phyloP scores from a whole-genome alignment of 345 rosid species.

The Sisymbrium altissimum region DNA sequence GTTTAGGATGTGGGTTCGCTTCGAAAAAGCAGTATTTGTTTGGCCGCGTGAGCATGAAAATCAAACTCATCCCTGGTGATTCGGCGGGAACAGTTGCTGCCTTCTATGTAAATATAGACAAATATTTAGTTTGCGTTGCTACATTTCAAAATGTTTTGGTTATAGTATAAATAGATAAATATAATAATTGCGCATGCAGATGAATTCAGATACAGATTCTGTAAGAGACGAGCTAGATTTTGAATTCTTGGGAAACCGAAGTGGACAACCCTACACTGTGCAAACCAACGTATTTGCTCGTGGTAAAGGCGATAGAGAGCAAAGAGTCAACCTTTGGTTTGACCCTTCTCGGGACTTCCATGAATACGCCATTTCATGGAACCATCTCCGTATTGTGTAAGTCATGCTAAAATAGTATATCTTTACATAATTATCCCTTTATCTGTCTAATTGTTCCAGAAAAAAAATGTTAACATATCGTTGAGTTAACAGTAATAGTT shows the following conservation, averaged over 20 bases:
- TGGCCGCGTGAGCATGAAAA: slow-evolving; percentile 84
- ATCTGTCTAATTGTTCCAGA: background rate
- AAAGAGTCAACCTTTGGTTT: slow-evolving; percentile 79
- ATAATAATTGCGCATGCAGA: slow-evolving; percentile 15
- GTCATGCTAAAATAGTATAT: slow-evolving; percentile 8
- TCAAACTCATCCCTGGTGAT: slow-evolving; percentile 83
- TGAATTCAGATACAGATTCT: slow-evolving; percentile 34
- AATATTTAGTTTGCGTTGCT: background rate
- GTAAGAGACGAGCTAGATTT: slow-evolving; percentile 36
- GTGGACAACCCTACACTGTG: slow-evolving; percentile 38
- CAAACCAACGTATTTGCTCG: slow-evolving; percentile 35
- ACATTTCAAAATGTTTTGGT: background rate
- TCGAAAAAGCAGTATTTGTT: slow-evolving; percentile 69
- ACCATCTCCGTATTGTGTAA: slow-evolving; percentile 71
- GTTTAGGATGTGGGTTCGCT: slow-evolving; percentile 82
- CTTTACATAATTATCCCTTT: background rate
- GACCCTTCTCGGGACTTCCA: slow-evolving; percentile 82
- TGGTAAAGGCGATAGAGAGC: slow-evolving; percentile 38
- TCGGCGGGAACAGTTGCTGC: slow-evolving; percentile 37
- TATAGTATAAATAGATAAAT: background rate
- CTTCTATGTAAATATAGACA: slow-evolving; percentile 20
- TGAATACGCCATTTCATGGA: slow-evolving; percentile 64
- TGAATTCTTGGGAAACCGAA: slow-evolving; percentile 36
- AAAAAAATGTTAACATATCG: background rate
- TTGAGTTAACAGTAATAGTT: background rate